Conservation (phyloP, 129 eudicot genomes). For the Tagetes erecta region DNA sequence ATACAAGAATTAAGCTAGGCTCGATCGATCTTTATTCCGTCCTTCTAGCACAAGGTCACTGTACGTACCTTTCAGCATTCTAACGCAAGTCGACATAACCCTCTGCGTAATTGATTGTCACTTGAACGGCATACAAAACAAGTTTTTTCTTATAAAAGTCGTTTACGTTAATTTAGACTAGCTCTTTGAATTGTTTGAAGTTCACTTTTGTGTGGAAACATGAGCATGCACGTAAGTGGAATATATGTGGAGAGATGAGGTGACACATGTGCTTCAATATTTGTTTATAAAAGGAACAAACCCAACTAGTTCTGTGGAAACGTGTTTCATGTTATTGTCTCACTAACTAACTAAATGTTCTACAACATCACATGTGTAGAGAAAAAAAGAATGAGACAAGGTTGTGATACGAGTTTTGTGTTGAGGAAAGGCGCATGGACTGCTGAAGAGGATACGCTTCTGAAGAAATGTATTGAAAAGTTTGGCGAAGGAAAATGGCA, state of each 20-base stretch:
- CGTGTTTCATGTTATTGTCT: not conserved
- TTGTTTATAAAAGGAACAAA: not conserved
- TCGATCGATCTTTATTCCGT: no score
- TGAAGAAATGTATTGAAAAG: slow-evolving; percentile 32
- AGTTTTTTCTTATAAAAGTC: no score
- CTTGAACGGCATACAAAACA: no score
- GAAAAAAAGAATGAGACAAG: slow-evolving; percentile 13
- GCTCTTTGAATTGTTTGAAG: not conserved
- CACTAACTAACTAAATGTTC: not conserved
- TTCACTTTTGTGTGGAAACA: not conserved
- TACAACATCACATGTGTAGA: not conserved
- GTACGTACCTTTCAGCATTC: no score
- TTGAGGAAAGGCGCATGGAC: slow-evolving; percentile 46
- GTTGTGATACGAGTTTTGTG: not conserved
- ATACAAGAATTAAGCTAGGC: no score
- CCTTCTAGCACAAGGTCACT: no score
- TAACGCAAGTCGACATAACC: no score
- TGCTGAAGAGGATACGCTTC: slow-evolving; percentile 39
- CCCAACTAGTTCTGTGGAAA: not conserved
- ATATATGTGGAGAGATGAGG: not conserved
- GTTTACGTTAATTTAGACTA: not conserved
- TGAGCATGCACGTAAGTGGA: not conserved
- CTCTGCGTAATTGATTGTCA: no score
- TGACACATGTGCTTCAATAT: not conserved
- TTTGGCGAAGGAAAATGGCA: slow-evolving; percentile 56